Evolutionary conservation across 75 land plant genomes (phyloP).

Genomic region (Cryptomeria japonica): DNA sequence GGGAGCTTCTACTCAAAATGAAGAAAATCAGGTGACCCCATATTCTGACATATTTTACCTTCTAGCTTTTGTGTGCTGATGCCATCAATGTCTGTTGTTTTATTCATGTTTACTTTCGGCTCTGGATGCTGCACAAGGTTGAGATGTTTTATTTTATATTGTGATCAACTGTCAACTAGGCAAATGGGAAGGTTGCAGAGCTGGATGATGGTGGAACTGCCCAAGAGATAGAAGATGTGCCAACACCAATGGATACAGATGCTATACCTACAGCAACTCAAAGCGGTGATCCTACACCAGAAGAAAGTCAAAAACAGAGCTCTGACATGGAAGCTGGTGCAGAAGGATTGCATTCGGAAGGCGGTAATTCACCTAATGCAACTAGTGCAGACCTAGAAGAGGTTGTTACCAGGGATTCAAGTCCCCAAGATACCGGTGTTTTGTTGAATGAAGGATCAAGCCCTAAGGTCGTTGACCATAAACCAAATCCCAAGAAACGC

Average conservation of each 20-base stretch:
- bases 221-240: slow-evolving; percentile 50
- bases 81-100: neutral
- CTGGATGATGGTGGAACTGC: slow-evolving; percentile 48
- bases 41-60: neutral
- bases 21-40: slow-evolving; percentile 50
- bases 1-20: slow-evolving; percentile 29
- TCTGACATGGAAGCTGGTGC: slow-evolving; percentile 44
- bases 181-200: slow-evolving; percentile 25
- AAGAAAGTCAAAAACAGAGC: slow-evolving; percentile 63
- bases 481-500: slow-evolving; percentile 1
- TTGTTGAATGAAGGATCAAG: slow-evolving; percentile 10
- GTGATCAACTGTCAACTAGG: slow-evolving; percentile 5
- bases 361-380: slow-evolving; percentile 24
- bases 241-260: slow-evolving; percentile 50
- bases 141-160: neutral
- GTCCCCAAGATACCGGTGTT: neutral
- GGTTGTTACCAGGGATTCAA: slow-evolving; percentile 8
- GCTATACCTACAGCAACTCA: slow-evolving; percentile 29
- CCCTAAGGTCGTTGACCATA: neutral
- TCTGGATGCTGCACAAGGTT: neutral
- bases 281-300: slow-evolving; percentile 38
- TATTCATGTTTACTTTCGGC: neutral
- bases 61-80: neutral
- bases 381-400: slow-evolving; percentile 9
- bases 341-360: slow-evolving; percentile 47